Evolutionary conservation across 2,329 filamentous ascomycete genomes (phyloP).

Genomic region (Colletotrichum sp.): DNA sequence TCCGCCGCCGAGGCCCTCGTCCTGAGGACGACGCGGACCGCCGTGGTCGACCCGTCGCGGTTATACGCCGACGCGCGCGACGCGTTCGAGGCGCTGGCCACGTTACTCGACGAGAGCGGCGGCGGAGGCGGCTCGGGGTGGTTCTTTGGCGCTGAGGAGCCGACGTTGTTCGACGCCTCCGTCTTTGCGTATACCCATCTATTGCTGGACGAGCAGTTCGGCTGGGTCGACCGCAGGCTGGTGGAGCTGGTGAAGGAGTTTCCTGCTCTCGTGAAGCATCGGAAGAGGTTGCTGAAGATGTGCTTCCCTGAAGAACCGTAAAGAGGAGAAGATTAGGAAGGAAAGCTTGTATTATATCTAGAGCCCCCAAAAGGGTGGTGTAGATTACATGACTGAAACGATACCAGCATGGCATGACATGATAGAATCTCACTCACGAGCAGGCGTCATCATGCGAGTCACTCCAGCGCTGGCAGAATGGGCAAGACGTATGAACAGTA

Average conservation of each 20-base stretch:
- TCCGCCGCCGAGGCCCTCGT: conserved; percentile 78
- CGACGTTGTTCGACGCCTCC: conserved; percentile 83
- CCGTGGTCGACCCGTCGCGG: conserved; percentile 33
- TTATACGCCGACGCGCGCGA: conserved; percentile 49
- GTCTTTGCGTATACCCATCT: conserved; percentile 91
- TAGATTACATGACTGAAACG: not conserved
- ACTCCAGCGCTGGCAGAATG: not conserved
- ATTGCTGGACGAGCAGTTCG: conserved; percentile 68
- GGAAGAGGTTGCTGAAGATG: conserved; percentile 33
- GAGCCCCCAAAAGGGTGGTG: not conserved
- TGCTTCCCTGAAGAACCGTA: not conserved
- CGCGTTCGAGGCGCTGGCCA: conserved; percentile 53
- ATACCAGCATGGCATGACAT: not conserved
- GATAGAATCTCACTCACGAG: not conserved
- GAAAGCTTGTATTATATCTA: not conserved
- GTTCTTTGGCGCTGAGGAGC: conserved; percentile 57
- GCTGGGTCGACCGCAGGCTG: conserved; percentile 70
- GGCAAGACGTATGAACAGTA: not conserved
- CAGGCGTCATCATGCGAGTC: not conserved
- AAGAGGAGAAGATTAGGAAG: not conserved
- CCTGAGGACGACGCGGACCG: conserved; percentile 60
- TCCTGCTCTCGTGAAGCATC: conserved; percentile 63
- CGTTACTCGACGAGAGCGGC: conserved; percentile 40
- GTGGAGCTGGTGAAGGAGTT: conserved; percentile 60
- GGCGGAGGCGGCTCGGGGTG: conserved; percentile 32